Evolutionary conservation across 495 filamentous ascomycete genomes (phyloP), one percentile per base, ranked within the genome.

Genomic region (Staphylotrichum longicolle): DNA sequence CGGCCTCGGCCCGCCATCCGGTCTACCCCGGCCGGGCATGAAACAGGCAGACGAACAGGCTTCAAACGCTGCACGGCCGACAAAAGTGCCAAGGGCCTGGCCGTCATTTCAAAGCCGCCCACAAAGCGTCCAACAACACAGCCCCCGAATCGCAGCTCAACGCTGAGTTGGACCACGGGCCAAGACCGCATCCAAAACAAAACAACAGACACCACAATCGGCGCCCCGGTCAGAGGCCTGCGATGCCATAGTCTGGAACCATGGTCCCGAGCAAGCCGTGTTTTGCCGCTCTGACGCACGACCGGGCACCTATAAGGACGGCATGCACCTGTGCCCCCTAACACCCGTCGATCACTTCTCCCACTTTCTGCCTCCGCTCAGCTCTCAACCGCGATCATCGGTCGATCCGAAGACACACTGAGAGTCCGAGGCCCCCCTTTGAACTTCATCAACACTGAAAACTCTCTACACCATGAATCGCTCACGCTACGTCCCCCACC

Each of bases 401-500:
- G 62, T 45, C 57, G 51, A 60, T 60, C 52, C 48, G 40, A 60
- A 27, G 0, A 37, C 8, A 35, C 14, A 57, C 2, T 4, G 6
- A 8, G 40, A 14, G 4, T 54, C 46, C 52, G 14, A 15, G 40
- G 20, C 20, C 20, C 20, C 20, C 20, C 20, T 27, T 27, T 27
- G 20, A 27, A 27, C 20, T 27, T 27, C 20, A 34, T 27, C 8
- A 32, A 51, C 35, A 58, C 39, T 44, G 49, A 33, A 15, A 5
- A 12, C 7, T 41, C 15, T 33, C 37, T 11, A 5, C 20, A 55
- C 33, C 58, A 64, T 64, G 63, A 64, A 61, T 48, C 63, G 58
- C 39, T 64, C 63, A 39, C 63, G 58, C 14, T 64, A 64, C 46
- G 53, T 57, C 33, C 52, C 57, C 0, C 47, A 64, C 5, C 39